Percentiles rank a stretch among this genome's conserved stretches.
phyloP scores from a whole-genome alignment of 2,329 filamentous ascomycete genomes.

The Didymella exigua region DNA sequence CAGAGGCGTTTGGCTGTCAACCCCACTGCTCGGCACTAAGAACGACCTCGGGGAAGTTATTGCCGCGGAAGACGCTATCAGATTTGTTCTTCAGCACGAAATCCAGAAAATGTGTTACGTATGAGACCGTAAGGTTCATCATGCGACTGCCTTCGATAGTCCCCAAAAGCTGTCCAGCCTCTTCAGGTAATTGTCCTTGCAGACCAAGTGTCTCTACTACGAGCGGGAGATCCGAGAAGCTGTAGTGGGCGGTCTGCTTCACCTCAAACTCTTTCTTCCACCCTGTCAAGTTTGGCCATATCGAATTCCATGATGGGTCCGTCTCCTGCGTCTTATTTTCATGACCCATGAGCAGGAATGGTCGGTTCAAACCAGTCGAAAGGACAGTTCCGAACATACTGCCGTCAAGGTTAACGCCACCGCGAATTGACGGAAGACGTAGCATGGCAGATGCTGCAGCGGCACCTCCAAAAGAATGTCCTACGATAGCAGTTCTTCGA shows the following conservation, averaged over 20 bases:
- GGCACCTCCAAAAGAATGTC: constrained; percentile 48
- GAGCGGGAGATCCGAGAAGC: constrained; percentile 36
- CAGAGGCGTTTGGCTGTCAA: no score
- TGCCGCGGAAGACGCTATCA: background rate
- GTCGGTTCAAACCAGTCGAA: constrained; percentile 18
- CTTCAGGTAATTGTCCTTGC: constrained; percentile 22
- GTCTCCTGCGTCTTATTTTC: constrained; percentile 38
- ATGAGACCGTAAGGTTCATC: constrained; percentile 27
- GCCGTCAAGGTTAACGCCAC: constrained; percentile 47
- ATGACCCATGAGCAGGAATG: constrained; percentile 35
- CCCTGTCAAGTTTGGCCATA: constrained; percentile 28
- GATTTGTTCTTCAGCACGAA: constrained; percentile 24
- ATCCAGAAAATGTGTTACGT: constrained; percentile 29
- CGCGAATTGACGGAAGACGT: constrained; percentile 24
- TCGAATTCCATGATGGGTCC: constrained; percentile 34
- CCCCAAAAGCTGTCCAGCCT: constrained; percentile 29
- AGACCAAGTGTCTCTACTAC: constrained; percentile 23
- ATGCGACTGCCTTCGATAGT: constrained; percentile 28
- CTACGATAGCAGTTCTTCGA: constrained; percentile 30
- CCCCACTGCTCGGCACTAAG: background rate
- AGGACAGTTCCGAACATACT: constrained; percentile 34
- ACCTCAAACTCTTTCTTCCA: constrained; percentile 40
- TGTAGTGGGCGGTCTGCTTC: constrained; percentile 32
- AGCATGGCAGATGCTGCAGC: constrained; percentile 30
- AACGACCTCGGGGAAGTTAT: constrained; percentile 25